Percentiles rank a stretch among this genome's conserved stretches.
phyloP scores from a whole-genome alignment of 441 rosid species.

The Sinapis alba region DNA sequence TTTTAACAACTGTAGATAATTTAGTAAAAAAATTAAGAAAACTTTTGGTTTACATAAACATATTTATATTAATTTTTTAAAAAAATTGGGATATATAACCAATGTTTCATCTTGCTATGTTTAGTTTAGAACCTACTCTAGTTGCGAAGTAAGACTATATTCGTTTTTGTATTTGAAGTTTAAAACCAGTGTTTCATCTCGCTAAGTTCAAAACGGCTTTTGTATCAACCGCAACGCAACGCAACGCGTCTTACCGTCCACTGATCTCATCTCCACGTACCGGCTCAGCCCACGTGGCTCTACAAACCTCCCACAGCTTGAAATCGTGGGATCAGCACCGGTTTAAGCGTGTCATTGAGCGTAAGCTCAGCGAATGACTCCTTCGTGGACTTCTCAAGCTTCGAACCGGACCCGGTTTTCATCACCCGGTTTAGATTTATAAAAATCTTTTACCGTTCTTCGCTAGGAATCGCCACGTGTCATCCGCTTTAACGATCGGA shows the following conservation, averaged over 20 bases:
- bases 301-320: constrained; percentile 84
- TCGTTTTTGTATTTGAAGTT: no score
- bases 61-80: no score
- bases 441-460: constrained; percentile 65
- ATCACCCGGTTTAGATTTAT: constrained; percentile 58
- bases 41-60: no score
- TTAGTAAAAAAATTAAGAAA: no score
- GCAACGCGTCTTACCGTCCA: constrained; percentile 75
- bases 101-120: no score
- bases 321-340: constrained; percentile 87
- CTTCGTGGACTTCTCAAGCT: constrained; percentile 66
- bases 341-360: constrained; percentile 82
- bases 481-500: constrained; percentile 77
- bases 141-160: no score
- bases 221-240: constrained; percentile 68
- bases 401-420: constrained; percentile 47
- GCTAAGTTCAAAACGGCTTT: background rate
- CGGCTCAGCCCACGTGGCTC: constrained; percentile 87
- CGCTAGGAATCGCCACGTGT: constrained; percentile 77
- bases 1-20: no score
- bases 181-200: no score
- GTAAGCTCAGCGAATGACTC: constrained; percentile 70
- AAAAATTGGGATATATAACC: no score
- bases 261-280: constrained; percentile 67
- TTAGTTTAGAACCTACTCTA: no score